Conservation (phyloP, 1,284 basidiomycete genomes). For the Marasmius fiardii region DNA sequence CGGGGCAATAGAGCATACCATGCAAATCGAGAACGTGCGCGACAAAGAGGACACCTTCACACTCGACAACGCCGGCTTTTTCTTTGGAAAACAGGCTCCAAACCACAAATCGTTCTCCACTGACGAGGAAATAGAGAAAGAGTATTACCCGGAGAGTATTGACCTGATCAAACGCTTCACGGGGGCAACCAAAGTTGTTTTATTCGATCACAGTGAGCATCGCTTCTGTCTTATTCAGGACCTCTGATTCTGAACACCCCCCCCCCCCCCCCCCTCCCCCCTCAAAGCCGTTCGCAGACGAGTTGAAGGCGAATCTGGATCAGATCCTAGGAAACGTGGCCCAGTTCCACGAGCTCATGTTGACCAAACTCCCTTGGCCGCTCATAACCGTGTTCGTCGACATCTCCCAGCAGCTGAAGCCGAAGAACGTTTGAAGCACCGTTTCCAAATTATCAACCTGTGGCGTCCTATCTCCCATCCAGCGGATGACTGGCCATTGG, state of each 20-base stretch:
- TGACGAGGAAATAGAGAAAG: constrained; percentile 35
- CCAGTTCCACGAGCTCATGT: constrained; percentile 19
- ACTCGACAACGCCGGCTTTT: background rate
- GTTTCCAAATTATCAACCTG: background rate
- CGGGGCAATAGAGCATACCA: background rate
- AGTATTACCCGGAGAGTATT: constrained; percentile 46
- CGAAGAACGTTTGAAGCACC: background rate
- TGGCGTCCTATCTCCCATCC: background rate
- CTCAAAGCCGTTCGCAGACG: constrained; percentile 28
- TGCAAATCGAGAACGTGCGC: background rate
- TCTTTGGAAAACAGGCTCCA: background rate
- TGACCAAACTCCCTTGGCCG: background rate
- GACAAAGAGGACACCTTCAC: background rate
- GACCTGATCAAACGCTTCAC: constrained; percentile 46
- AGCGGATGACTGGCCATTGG: background rate
- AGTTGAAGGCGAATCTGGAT: constrained; percentile 22
- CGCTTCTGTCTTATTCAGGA: background rate
- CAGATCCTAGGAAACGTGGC: constrained; percentile 23
- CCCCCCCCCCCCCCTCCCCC: no score
- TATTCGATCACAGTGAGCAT: background rate
- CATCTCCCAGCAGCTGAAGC: background rate
- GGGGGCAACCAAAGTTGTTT: constrained; percentile 39
- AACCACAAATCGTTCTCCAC: constrained; percentile 23
- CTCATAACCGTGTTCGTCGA: background rate
- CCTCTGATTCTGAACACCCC: constrained; percentile 45